Evolutionary conservation across 352 stramenopile genomes (phyloP).

Genomic region (Pythium chondricola): DNA sequence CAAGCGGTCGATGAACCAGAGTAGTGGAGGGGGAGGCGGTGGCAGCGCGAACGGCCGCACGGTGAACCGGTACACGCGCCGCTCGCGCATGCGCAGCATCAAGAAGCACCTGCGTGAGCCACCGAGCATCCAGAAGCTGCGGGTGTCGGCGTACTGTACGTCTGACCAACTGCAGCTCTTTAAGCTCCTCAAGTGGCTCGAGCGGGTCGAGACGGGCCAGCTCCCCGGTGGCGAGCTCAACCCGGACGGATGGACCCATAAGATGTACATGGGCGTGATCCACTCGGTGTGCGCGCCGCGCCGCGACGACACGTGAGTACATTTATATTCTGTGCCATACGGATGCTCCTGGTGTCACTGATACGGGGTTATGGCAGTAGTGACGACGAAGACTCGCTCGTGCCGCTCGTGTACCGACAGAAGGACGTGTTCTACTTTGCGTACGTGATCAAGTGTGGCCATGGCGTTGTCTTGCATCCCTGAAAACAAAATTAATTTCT

Average conservation of each 20-base stretch:
- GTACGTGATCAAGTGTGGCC: too few relatives aligned
- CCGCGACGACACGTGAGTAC: conserved; percentile 34
- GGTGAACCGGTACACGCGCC: conserved; percentile 71
- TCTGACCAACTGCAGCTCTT: conserved; percentile 81
- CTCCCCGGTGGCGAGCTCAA: conserved; percentile 70
- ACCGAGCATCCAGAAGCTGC: conserved; percentile 64
- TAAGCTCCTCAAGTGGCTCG: conserved; percentile 84
- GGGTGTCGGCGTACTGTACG: conserved; percentile 82
- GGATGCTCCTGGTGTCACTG: background rate
- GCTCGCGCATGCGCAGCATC: conserved; percentile 78
- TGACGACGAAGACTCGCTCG: conserved; percentile 24
- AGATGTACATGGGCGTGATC: conserved; percentile 86
- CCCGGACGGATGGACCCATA: conserved; percentile 71
- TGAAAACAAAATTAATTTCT: too few relatives aligned
- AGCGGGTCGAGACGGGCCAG: conserved; percentile 71
- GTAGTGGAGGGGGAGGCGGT: background rate
- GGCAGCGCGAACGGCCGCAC: conserved; percentile 18
- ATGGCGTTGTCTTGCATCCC: too few relatives aligned
- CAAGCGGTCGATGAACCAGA: conserved; percentile 22
- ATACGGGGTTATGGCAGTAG: conserved; percentile 10
- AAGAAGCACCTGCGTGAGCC: conserved; percentile 76
- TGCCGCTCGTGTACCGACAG: conserved; percentile 50
- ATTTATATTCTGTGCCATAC: conserved; percentile 1
- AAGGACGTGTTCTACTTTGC: conserved; percentile 86
- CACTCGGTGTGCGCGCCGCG: conserved; percentile 61